Evolutionary conservation across 2,329 filamentous ascomycete genomes (phyloP), one percentile per base, ranked within the genome.

Genomic region (Penicillium vulpinum): DNA sequence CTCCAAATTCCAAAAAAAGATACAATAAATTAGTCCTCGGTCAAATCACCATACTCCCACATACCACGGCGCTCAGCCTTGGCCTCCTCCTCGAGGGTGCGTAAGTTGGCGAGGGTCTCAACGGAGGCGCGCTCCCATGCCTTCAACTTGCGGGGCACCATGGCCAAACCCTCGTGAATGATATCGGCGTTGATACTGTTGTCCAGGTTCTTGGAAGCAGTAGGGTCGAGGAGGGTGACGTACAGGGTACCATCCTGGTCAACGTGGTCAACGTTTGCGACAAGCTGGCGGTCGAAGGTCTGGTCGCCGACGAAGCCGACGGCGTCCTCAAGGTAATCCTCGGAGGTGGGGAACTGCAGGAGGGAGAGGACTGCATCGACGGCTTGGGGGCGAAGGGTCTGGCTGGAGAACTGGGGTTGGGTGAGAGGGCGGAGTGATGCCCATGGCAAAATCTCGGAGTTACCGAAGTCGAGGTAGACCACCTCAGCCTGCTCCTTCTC

Each of bases 31-130:
- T 86, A 92, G 70, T 96, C 91, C 79, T 96, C 92, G 15, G 91
- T 96, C 70, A 96, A 83, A 74, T 97, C 94, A 66, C 94, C 94
- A 76, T 97, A 99, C 83, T 99, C 94, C 92, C 93, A 99, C 84
- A 96, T 94, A 41, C 94, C 94, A 64, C 86, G 81, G 61, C 92
- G 85, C 56, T 87, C 86, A 54, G 84, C 80, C 84, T 95, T 96
- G 5, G 93, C 93, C 74, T 88, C 82, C 35, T 83, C 81, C 80
- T 96, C 88, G 50, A 88, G 84, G 74, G 88, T 83, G 70, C 85
- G 87, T 60, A 97, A 78, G 66, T 85, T 84, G 74, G 86, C 84
- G 61, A 96, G 77, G 41, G 92, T 85, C 33, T 89, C 83, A 56
- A 83, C 83, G 44, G 90, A 90, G 9, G 85, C 86, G 57, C 88